Base-by-base conservation (phyloP, 1,139 yeast species). In the Diutina siamensis region DNA sequence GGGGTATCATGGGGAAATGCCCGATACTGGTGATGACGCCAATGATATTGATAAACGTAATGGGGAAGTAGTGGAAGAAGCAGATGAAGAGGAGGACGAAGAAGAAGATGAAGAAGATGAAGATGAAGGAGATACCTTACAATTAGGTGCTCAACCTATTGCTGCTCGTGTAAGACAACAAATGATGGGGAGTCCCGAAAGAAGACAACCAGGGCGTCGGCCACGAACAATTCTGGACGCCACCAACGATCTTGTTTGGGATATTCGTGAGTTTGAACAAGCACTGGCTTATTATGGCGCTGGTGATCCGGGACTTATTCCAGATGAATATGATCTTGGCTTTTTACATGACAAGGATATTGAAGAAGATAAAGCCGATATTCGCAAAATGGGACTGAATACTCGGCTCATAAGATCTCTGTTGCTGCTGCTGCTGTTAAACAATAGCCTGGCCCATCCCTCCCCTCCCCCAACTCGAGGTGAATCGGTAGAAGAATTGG, bases 1-100 rank as follows among this genome's bases (percentile, higher is more conserved):
- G 52, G 63, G 62, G 20, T 38, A 38, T 25, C 42, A 38, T 15
- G 42, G 42, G 12, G 42, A 38, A 25, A 18, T n/a, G 42, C 28
- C 15, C 15, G 40, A 21, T 12, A 18, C 27, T 4, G 17, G 13
- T 3, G 42, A 25, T 4, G 42, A 38, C 13, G 20, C 10, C 10
- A 15, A 15, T 9, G 42, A 38, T 4, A 25, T n/a, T 8, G 42
- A 15, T 4, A 32, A 38, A 15, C 20, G 15, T 10, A 15, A 15
- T 8, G 42, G 22, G 7, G 42, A 38, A n/a, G 34, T 10, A 4
- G 34, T 10, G 15, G 34, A 31, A 4, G 34, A 31, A 4, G 34
- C 4, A 8, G 34, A 31, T 31, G 15, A n/a, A 9, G 42, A 38
- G 7, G 40, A 35, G 8, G 40, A 35, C 1, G 28, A 35, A 4